Conservation (phyloP, 106 monocot species). For the Platanthera guangdongensis region DNA sequence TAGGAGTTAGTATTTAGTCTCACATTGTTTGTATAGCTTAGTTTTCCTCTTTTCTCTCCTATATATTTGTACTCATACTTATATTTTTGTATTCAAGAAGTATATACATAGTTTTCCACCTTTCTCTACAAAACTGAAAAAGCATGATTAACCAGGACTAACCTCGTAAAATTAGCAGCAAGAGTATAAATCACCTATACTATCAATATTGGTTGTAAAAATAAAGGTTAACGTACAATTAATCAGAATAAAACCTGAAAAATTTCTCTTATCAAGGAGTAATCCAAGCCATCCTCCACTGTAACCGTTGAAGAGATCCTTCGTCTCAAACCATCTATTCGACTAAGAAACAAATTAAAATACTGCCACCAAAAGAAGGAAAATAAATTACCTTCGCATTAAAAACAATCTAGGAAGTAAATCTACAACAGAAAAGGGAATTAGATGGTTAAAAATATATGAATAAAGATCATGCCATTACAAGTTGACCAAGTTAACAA, state of each 20-base stretch:
- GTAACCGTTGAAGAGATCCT: constrained; percentile 37
- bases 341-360: constrained; percentile 81
- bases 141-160: background rate
- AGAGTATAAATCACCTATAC: background rate
- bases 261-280: constrained; percentile 55
- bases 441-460: background rate
- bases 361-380: constrained; percentile 46
- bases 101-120: too few relatives aligned
- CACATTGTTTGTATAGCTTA: too few relatives aligned
- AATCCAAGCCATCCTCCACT: constrained; percentile 42
- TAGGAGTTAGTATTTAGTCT: too few relatives aligned
- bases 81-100: too few relatives aligned
- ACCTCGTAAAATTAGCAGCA: background rate
- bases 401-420: background rate
- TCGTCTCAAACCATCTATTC: constrained; percentile 81
- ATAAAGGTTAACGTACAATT: background rate
- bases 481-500: background rate
- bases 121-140: too few relatives aligned
- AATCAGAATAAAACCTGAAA: constrained; percentile 52
- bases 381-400: background rate
- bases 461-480: background rate
- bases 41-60: too few relatives aligned
- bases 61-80: too few relatives aligned
- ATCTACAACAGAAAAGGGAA: background rate
- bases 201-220: background rate